phyloP scores from a whole-genome alignment of 2,329 filamentous ascomycete species.

The Alternaria dauci region DNA sequence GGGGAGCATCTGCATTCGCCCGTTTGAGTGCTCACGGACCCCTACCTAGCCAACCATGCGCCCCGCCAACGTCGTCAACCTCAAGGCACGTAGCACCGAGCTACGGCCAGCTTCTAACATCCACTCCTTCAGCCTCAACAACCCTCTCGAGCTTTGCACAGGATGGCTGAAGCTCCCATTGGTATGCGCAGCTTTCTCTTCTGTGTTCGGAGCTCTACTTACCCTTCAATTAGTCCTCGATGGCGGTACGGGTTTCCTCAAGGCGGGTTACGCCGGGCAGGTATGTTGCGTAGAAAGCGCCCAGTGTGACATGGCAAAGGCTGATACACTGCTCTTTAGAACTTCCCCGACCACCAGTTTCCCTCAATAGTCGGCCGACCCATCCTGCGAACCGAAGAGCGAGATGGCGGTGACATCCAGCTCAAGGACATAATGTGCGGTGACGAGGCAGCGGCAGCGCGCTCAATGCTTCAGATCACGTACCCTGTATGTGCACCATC shows the following conservation, averaged over 20 bases:
- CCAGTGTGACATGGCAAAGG: not conserved
- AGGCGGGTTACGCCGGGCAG: constrained; percentile 97
- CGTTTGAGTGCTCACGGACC: constrained; percentile 32
- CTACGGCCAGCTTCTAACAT: constrained; percentile 24
- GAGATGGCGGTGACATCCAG: constrained; percentile 72
- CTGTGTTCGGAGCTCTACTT: constrained; percentile 33
- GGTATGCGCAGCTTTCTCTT: constrained; percentile 47
- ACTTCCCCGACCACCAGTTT: constrained; percentile 99
- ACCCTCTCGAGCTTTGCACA: constrained; percentile 31
- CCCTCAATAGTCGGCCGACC: constrained; percentile 97
- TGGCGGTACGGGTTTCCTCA: constrained; percentile 99
- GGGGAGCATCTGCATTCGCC: constrained; percentile 22
- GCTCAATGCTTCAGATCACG: constrained; percentile 97
- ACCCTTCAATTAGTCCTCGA: constrained; percentile 79
- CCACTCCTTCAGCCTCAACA: constrained; percentile 16
- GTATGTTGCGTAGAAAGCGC: constrained; percentile 54
- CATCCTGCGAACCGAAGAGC: constrained; percentile 95
- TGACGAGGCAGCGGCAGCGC: constrained; percentile 93
- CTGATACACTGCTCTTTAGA: constrained; percentile 61
- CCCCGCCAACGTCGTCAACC: constrained; percentile 44
- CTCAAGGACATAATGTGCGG: constrained; percentile 99
- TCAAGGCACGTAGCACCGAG: constrained; percentile 24
- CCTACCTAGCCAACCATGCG: constrained; percentile 27
- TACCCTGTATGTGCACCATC: constrained; percentile 72
- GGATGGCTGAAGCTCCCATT: constrained; percentile 61